Conservation (phyloP, 2,329 filamentous ascomycete genomes). For the Zalaria obscura region DNA sequence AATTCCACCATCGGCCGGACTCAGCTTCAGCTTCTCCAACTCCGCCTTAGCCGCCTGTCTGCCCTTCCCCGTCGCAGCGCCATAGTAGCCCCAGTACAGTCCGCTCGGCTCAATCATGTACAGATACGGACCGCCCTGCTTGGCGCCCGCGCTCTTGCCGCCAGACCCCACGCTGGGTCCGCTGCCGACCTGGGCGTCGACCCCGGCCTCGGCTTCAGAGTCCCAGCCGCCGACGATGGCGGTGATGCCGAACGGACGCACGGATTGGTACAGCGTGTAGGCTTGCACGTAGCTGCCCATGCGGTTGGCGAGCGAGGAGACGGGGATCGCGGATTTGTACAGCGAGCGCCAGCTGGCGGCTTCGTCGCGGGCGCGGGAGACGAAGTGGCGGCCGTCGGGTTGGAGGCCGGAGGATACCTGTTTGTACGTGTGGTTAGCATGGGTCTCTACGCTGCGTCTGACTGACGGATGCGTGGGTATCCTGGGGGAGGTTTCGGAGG, state of each 20-base stretch:
- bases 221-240: conserved; percentile 91
- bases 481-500: too few relatives aligned
- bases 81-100: conserved; percentile 97
- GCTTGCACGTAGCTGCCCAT: conserved; percentile 95
- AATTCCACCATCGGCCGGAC: conserved; percentile 46
- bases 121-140: conserved; percentile 77
- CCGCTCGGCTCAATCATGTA: conserved; percentile 99
- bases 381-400: conserved; percentile 89
- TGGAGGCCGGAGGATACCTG: conserved; percentile 89
- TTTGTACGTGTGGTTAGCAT: conserved; percentile 1
- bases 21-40: conserved; percentile 89
- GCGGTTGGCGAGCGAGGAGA: conserved; percentile 73
- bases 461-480: too few relatives aligned
- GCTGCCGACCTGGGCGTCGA: conserved; percentile 79
- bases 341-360: conserved; percentile 78
- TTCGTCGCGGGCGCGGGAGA: conserved; percentile 87
- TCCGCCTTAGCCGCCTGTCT: conserved; percentile 95
- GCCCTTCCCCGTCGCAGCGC: conserved; percentile 92
- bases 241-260: conserved; percentile 92
- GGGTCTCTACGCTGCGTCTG: not conserved
- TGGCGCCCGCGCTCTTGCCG: conserved; percentile 61
- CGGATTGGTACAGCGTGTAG: conserved; percentile 93
- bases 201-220: conserved; percentile 67
- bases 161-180: conserved; percentile 70
- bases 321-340: conserved; percentile 91